A percentile compares a stretch with the other conserved stretches of the same genome.
Evolutionary conservation across 2,329 filamentous ascomycete genomes (phyloP).

Genomic region (Penicillium griseofulvum): DNA sequence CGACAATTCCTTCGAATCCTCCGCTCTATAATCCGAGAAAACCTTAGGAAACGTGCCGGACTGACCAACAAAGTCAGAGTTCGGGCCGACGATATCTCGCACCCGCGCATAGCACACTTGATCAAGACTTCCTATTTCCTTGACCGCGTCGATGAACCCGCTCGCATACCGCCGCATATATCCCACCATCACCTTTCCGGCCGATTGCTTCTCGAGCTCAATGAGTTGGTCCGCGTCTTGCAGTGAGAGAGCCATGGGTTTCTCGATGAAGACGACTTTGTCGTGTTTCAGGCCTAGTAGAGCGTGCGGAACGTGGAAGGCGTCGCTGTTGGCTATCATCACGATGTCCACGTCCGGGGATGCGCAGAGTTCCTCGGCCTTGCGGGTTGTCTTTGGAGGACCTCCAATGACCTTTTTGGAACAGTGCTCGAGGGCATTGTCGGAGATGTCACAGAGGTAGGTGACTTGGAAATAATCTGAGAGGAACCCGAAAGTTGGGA

Average conservation of each 20-base stretch:
- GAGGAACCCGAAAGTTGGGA: conserved; percentile 48
- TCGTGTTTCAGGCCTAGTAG: conserved; percentile 50
- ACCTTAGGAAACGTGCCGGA: conserved; percentile 36
- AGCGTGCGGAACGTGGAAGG: conserved; percentile 51
- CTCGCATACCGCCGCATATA: conserved; percentile 60
- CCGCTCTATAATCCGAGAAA: conserved; percentile 42
- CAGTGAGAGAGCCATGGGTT: conserved; percentile 52
- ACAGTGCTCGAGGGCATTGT: conserved; percentile 42
- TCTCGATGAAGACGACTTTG: conserved; percentile 59
- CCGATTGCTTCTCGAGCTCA: conserved; percentile 47
- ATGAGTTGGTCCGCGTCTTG: conserved; percentile 47
- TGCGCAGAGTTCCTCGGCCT: conserved; percentile 45
- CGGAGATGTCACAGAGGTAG: conserved; percentile 54
- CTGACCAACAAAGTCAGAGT: conserved; percentile 37
- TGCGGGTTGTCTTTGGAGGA: conserved; percentile 31
- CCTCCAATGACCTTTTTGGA: conserved; percentile 24
- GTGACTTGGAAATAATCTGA: conserved; percentile 47
- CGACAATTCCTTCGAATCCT: conserved; percentile 24
- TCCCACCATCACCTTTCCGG: conserved; percentile 55
- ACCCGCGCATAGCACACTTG: conserved; percentile 54
- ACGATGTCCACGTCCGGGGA: conserved; percentile 51
- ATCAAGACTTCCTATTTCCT: conserved; percentile 51
- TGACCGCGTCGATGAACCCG: conserved; percentile 52
- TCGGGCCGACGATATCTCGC: conserved; percentile 54
- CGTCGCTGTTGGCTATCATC: conserved; percentile 51